Base-by-base conservation (phyloP, 2,329 filamentous ascomycete species). In the Alternaria dauci region DNA sequence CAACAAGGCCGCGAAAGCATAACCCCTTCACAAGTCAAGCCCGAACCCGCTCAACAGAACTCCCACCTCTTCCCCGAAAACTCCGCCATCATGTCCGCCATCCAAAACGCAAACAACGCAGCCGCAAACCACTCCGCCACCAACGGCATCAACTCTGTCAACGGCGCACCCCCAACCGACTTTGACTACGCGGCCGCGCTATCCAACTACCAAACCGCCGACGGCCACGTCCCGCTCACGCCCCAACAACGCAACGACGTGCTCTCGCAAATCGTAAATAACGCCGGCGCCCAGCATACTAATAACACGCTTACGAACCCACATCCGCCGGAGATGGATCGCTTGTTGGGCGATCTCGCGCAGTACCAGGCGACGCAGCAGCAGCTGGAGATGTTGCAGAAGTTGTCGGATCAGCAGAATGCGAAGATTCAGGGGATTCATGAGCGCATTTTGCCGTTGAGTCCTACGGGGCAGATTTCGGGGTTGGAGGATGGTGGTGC, bases 331-430 rank as follows among this genome's bases (percentile, higher is more conserved):
- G 79, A 82, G 1, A 84, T 87, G 78, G 83, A 83, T 1, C 80
- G 81, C n/a, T 80, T 92, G 20, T 83, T 87, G 76, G 84, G 85
- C 1, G 81, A 82, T 14, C 80, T 92, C 20, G 83, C 86, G 52
- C 85, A 89, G 39, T 86, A 95, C 63, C 86, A 84, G 46, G 86
- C 86, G 61, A 94, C 90, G 5, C 86, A 90, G 62, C 84, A 89
- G 14, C 91, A 96, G 63, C 86, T 97, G 28, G 91, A 95, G 52
- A 86, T 91, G 30, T 84, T 98, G 2, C 88, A 92, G 64, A 89
- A 89, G 43, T 83, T 97, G 71, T 92, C 96, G 73, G 87, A 88
- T 25, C 89, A 94, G 61, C 93, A 97, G 71, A 89, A 91, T 61
- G 85, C 85, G 48, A 90, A 91, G 50, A 90, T 97, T 1, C 87